Evolutionary conservation across 164 flowering plant species (phyloP).

Genomic region (Brasenia schreberi): DNA sequence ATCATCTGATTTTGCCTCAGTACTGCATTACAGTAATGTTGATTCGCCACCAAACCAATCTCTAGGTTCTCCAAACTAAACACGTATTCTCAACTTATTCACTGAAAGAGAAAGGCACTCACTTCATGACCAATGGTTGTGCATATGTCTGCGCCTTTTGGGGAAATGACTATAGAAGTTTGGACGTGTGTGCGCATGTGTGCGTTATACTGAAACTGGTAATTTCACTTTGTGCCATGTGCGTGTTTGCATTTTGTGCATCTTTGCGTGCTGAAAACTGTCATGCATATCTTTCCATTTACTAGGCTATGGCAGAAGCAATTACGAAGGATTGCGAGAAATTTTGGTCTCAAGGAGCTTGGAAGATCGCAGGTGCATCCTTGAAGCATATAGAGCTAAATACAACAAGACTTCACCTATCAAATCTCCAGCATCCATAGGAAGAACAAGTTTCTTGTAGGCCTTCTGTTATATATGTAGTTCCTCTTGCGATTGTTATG

Average conservation of each 20-base stretch:
- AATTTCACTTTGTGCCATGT: no score
- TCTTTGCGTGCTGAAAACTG: no score
- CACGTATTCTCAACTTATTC: no score
- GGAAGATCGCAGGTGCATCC: conserved; percentile 18
- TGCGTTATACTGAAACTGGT: no score
- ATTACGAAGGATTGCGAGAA: conserved; percentile 14
- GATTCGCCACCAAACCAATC: no score
- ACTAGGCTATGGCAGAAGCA: conserved; percentile 12
- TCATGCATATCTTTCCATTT: neutral
- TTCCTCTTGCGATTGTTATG: neutral
- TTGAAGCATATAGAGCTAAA: conserved; percentile 12
- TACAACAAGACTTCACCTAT: conserved; percentile 19
- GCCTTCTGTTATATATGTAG: conserved; percentile 2
- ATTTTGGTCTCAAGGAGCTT: conserved; percentile 11
- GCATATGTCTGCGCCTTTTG: no score
- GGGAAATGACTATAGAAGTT: no score
- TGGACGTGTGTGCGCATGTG: no score
- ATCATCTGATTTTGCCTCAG: neutral
- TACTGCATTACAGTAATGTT: neutral
- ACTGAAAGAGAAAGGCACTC: no score
- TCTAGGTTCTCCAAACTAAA: no score
- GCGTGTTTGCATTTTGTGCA: no score
- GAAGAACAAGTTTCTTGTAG: conserved; percentile 15
- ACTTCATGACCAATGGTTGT: no score
- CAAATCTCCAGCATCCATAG: conserved; percentile 7